Percentiles rank a stretch among this genome's conserved stretches.
These are phyloP conservation scores for Paraphoma chrysanthemicola DNA, from an alignment of 2,329 filamentous ascomycete genomes.

Conservation along the genomic window DNA sequence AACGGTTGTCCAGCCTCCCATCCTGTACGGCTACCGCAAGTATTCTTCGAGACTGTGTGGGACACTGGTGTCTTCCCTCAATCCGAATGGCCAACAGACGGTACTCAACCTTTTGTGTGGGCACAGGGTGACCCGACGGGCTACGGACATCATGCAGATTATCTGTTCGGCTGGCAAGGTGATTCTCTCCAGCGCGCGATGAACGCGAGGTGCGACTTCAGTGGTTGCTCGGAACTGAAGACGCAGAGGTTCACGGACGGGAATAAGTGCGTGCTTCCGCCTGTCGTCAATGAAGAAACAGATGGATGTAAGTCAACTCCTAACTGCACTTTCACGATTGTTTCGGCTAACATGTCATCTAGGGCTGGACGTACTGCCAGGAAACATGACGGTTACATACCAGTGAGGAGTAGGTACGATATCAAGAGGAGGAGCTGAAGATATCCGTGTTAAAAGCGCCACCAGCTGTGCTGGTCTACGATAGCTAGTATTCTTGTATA, in stretches of 20 bases:
- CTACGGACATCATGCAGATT: slow-evolving; percentile 1
- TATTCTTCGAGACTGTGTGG: slow-evolving; percentile 7
- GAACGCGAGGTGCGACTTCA: neutral
- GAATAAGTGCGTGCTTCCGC: neutral
- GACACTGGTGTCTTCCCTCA: neutral
- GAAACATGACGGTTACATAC: neutral
- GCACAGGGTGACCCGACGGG: neutral
- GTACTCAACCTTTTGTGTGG: neutral
- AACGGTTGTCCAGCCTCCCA: slow-evolving; percentile 10
- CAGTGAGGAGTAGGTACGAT: neutral
- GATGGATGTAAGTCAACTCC: neutral
- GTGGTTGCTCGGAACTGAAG: neutral
- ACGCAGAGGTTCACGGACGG: neutral
- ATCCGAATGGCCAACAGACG: slow-evolving; percentile 1
- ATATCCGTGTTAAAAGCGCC: too few relatives aligned
- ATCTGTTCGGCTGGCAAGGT: slow-evolving; percentile 2
- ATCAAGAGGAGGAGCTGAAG: too few relatives aligned
- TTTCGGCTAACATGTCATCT: neutral
- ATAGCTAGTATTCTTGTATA: too few relatives aligned
- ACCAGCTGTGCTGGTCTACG: too few relatives aligned
- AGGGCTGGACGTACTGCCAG: neutral
- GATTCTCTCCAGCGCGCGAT: slow-evolving; percentile 4
- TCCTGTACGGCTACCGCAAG: slow-evolving; percentile 9
- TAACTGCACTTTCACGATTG: too few relatives aligned
- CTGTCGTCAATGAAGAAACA: neutral